Conservation (phyloP, 257 asterid species). For the Solanum phureja region DNA sequence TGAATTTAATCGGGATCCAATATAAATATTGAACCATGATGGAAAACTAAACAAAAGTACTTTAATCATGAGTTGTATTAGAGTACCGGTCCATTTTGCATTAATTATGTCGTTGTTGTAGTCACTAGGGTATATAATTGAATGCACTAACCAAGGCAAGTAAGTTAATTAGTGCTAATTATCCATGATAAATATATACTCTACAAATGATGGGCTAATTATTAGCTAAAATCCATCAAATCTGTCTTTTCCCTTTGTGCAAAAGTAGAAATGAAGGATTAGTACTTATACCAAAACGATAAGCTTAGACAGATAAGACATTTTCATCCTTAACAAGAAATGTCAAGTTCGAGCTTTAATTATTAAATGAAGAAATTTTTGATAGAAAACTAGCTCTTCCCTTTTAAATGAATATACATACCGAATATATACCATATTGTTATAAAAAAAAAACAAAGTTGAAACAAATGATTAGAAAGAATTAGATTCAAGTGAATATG, state of each 20-base stretch:
- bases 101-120: background rate
- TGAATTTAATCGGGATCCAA: background rate
- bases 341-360: fast-evolving
- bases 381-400: background rate
- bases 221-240: background rate
- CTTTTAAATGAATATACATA: background rate
- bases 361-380: background rate
- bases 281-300: background rate
- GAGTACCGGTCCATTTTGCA: background rate
- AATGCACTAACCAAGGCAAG: background rate
- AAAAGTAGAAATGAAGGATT: background rate
- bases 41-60: background rate
- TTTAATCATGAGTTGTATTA: background rate
- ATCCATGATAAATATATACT: background rate
- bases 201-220: background rate
- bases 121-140: background rate
- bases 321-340: background rate
- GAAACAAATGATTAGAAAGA: background rate
- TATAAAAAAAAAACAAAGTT: background rate
- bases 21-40: background rate
- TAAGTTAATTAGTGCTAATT: background rate
- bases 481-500: background rate
- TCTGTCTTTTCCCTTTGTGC: background rate
- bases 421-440: background rate
- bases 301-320: fast-evolving